Evolutionary conservation across 495 filamentous ascomycete genomes (phyloP), one percentile per base, ranked within the genome.

Genomic region (Schizothecium vesticola): DNA sequence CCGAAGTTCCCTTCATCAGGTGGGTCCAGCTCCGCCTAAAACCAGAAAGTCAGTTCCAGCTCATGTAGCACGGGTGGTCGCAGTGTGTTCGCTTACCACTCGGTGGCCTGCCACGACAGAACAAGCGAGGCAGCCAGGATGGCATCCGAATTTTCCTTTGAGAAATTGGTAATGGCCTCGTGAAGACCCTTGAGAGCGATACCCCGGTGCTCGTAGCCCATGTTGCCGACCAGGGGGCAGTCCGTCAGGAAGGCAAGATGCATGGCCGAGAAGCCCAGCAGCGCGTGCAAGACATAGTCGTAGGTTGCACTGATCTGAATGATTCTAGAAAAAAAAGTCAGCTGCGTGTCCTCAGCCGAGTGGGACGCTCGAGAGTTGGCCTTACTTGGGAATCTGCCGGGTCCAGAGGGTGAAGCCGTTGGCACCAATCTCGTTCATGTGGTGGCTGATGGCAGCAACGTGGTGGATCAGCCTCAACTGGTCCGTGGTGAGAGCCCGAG

Each of bases 71-170:
- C 74, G 75, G 73, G 59, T 74, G 67, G 65, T 33, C 74, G 77
- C 69, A 73, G 67, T 77, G 51, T 75, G 77, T n/a, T 79, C 73
- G 84, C 92, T 85, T 83, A 97, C 95, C 93, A 97, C 80, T 98
- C 95, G 70, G 89, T 93, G 67, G 92, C 91, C 81, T 98, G 95
- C 96, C 96, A 99, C 59, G 94, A 94, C 58, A 99, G 83, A 61
- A 98, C 84, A 36, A 97, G 88, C 13, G 94, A 98, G 26, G 95
- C 92, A 63, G 94, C 95, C 29, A 99, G 85, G 66, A 97, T 89
- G 43, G 94, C 92, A 80, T 99, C 94, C 16, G 91, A 93, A 72
- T 93, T 97, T 55, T 89, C 88, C 71, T 85, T 88, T 9, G 92
- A 97, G 79, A 98, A 98, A 25, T 84, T 82, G 31, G 88, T 88